Evolutionary conservation across 176 grass and related monocot species (phyloP).

Genomic region (Hyparrhenia diplandra): DNA sequence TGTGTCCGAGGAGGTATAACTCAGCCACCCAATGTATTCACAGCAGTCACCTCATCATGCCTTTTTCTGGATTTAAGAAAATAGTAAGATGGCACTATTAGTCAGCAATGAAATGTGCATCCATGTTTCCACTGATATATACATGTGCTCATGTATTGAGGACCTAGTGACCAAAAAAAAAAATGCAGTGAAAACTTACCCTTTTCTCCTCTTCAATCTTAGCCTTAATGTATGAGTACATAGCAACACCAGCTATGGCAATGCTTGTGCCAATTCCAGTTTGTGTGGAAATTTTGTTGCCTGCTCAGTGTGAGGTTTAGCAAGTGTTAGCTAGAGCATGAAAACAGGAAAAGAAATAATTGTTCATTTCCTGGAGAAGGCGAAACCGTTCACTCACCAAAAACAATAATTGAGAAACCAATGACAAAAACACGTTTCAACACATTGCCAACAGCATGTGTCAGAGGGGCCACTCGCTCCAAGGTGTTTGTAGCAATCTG

Average conservation of each 20-base stretch:
- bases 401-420: slow-evolving; percentile 80
- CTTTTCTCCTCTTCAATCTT: slow-evolving; percentile 97
- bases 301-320: slow-evolving; percentile 46
- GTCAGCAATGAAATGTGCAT: background rate
- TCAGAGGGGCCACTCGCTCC: slow-evolving; percentile 94
- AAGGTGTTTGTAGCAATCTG: slow-evolving; percentile 96
- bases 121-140: background rate
- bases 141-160: background rate
- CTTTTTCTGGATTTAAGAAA: slow-evolving; percentile 35
- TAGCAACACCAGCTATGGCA: slow-evolving; percentile 89
- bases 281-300: slow-evolving; percentile 88
- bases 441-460: slow-evolving; percentile 97
- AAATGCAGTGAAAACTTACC: slow-evolving; percentile 48
- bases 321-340: slow-evolving; percentile 11
- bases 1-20: slow-evolving; percentile 8
- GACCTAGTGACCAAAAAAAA: background rate
- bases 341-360: background rate
- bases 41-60: slow-evolving; percentile 35
- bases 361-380: slow-evolving; percentile 13
- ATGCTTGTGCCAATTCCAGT: slow-evolving; percentile 87
- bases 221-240: slow-evolving; percentile 97
- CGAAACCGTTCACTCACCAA: slow-evolving; percentile 47
- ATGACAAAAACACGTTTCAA: slow-evolving; percentile 99
- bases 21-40: slow-evolving; percentile 33
- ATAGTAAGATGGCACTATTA: background rate